Percentiles rank a stretch among this genome's conserved stretches.
Conservation (phyloP, 805 yeast genomes). For the Candida yuanshanica region DNA sequence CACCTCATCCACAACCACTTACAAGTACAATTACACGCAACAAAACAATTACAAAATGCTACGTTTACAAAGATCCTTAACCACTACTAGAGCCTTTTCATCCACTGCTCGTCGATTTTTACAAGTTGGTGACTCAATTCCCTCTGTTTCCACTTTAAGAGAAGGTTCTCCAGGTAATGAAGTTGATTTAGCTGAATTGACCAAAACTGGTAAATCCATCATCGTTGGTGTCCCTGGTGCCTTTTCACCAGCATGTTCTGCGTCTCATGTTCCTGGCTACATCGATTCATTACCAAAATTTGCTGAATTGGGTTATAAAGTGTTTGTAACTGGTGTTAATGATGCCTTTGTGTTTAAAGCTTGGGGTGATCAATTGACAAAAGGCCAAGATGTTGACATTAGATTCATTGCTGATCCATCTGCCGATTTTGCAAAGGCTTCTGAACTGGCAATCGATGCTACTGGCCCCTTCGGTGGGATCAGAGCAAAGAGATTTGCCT, state of each 20-base stretch:
- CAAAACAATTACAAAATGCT: conserved; percentile 4
- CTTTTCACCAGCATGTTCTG: conserved; percentile 74
- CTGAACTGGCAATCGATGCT: conserved; percentile 73
- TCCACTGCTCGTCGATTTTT: conserved; percentile 26
- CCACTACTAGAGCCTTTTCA: conserved; percentile 22
- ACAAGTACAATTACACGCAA: too few relatives aligned
- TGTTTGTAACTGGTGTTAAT: conserved; percentile 73
- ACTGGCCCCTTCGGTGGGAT: conserved; percentile 67
- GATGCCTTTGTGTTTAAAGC: conserved; percentile 83
- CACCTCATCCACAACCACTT: neutral
- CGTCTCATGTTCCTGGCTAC: conserved; percentile 71
- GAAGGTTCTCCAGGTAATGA: conserved; percentile 63
- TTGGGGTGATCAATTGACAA: conserved; percentile 51
- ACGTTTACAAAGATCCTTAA: conserved; percentile 5
- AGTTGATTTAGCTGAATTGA: conserved; percentile 47
- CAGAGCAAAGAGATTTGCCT: conserved; percentile 72
- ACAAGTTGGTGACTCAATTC: conserved; percentile 56
- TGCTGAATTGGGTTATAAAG: conserved; percentile 59
- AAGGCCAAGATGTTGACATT: conserved; percentile 25
- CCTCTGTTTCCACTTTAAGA: conserved; percentile 44
- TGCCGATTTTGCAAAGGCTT: conserved; percentile 61
- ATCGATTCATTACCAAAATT: conserved; percentile 45
- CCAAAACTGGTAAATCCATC: conserved; percentile 43
- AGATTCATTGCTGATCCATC: conserved; percentile 74
- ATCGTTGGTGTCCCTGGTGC: conserved; percentile 71